phyloP scores from a whole-genome alignment of 192 early-diverging fungal genomes.

The Chytriomyces confervae region DNA sequence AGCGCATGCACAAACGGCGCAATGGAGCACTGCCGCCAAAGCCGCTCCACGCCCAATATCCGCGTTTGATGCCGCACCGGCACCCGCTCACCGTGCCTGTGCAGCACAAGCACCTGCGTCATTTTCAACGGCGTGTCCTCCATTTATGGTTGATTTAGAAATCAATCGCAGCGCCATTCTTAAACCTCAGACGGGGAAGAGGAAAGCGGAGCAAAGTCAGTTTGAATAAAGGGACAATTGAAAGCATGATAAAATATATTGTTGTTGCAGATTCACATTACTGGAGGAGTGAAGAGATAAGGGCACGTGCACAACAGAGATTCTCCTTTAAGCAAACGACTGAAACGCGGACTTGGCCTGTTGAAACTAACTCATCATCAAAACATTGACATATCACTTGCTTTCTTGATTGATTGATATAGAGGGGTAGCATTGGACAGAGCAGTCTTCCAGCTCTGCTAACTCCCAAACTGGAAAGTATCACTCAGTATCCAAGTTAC shows the following conservation, averaged over 20 bases:
- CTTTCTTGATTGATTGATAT: too few species aligned
- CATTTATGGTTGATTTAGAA: too few species aligned
- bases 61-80: slow-evolving; percentile 11
- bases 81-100: slow-evolving; percentile 32
- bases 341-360: background rate
- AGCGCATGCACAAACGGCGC: slow-evolving; percentile 11
- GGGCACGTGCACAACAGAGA: background rate
- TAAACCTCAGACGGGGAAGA: too few species aligned
- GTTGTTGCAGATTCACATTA: too few species aligned
- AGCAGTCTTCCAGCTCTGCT: too few species aligned
- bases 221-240: too few species aligned
- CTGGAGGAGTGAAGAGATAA: background rate
- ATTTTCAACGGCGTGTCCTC: background rate
- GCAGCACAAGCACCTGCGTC: slow-evolving; percentile 26
- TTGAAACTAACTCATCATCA: background rate
- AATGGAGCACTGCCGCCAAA: slow-evolving; percentile 12
- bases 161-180: too few species aligned
- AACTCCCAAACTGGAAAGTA: too few species aligned
- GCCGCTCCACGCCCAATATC: background rate
- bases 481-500: too few species aligned
- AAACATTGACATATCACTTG: background rate
- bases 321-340: background rate
- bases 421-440: too few species aligned
- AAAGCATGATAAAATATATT: too few species aligned
- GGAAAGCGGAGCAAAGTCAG: too few species aligned